Base-by-base conservation (phyloP, 768 basidiomycete species). In the Suillus lakei region DNA sequence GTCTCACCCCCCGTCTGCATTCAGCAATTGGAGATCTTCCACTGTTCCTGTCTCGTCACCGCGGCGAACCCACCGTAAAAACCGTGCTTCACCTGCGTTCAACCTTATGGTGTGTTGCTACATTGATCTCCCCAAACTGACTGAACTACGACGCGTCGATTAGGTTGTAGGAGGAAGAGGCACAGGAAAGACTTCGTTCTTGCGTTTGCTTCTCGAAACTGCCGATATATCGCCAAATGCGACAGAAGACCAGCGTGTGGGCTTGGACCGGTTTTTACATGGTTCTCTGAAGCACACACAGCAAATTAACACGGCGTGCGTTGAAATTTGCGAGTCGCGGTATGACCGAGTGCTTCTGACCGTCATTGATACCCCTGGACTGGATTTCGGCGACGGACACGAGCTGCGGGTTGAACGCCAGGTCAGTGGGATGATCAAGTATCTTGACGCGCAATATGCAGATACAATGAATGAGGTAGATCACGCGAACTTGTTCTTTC, bases 381-480 rank as follows among this genome's bases (percentile, higher is more conserved):
- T 95, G 59, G 92, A 94, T 73, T 93, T 93, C 74, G 70, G 82
- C 50, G 83, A 86, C 59, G 90, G 92, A 41, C 85, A 83, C 67
- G 93, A 94, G 76, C 78, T 96, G 66, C 87, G 84, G 74, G 83
- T 95, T 62, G 94, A 95, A 72, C 85, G 91, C 62, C 91, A 93
- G 74, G 90, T 95, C 21, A 88, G 87, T 41, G 70, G 77, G 13
- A 79, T 96, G 39, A 84, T 95, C 72, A 92, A 88, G 75, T 92
- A 93, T 68, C 78, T 95, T 8, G 94, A 95, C 68, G 80, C 85
- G 5, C 91, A 91, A 71, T 95, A 89, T 74, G 90, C 91, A 15
- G 92, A 95, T 70, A 94, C 93, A 1, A 89, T 96, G 88, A 91
- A 84, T 72, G 93, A 95, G 82, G 93, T 92, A 66, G 7, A 73